Evolutionary conservation across 129 eudicot genomes (phyloP), one percentile per base, ranked within the genome.

Genomic region (Erigeron canadensis): DNA sequence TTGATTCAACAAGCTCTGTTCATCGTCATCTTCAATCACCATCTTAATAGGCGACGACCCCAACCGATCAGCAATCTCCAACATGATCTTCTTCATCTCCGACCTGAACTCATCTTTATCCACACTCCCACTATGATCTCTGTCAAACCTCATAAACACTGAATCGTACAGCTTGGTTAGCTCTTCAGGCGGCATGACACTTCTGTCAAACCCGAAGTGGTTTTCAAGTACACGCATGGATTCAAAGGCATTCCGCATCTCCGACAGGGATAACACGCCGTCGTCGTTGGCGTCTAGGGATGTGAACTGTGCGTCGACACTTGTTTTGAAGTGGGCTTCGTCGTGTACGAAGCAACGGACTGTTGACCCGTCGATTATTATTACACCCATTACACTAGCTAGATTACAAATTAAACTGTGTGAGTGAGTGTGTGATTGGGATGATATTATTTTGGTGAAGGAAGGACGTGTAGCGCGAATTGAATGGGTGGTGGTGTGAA

Each of bases 51-150:
- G 97, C 47, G 80, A 76, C 4, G 90, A 83, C 10, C 97, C 97
- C 10, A 91, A 80, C 53, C 97, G 96, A 4, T 91, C 97, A 0
- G 97, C 97, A 5, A 91, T 83, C 0, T 94, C 97, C 53, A 88
- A 79, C 94, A 88, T 75, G 15, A 91, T 91, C 85, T 86, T 88
- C 89, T 65, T 88, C 86, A 91, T 75, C 82, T 88, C 97, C 50
- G 79, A 54, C 43, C 83, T 66, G 59, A 91, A 91, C 82, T 91
- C 97, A 0, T 82, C 82, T 5, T n/a, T 45, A 13, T 91, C 97
- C 7, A 91, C 88, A 4, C 86, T 79, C 5, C 94, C 96, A 65
- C 74, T 91, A 0, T 73, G 58, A 11, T 91, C 94, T 7, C 51
- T 62, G 22, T 91, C 97, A 17, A 91, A 91, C 5, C 65, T 42